Conservation (phyloP, 1,284 basidiomycete genomes). For the Ceratobasidium sp. region DNA sequence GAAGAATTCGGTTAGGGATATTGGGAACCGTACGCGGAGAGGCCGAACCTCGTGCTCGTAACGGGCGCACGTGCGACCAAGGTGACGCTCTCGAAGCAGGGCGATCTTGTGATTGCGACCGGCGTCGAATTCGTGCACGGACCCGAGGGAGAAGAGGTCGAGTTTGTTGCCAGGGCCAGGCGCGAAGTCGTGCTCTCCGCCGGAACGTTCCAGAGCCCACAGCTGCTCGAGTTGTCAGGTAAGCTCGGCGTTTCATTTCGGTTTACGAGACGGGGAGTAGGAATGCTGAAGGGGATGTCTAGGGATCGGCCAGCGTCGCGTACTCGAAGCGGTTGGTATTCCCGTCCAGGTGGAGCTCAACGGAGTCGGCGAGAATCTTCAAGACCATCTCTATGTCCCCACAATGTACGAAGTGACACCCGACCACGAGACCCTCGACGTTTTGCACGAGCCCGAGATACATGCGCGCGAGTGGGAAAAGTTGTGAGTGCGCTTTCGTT, state of each 20-base stretch:
- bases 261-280: too few species aligned
- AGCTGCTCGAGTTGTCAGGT: conserved; percentile 53
- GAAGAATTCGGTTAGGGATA: not conserved
- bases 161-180: conserved; percentile 38
- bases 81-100: conserved; percentile 3
- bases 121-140: conserved; percentile 47
- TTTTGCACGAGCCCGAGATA: conserved; percentile 35
- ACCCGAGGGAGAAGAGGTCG: conserved; percentile 39
- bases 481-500: conserved; percentile 24
- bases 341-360: conserved; percentile 51
- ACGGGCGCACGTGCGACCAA: conserved; percentile 32
- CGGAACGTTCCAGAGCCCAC: conserved; percentile 48
- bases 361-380: conserved; percentile 56
- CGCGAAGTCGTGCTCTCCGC: conserved; percentile 40
- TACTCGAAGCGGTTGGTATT: conserved; percentile 52
- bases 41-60: conserved; percentile 24
- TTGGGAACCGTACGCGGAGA: conserved; percentile 23
- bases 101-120: conserved; percentile 41
- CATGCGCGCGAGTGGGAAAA: conserved; percentile 34
- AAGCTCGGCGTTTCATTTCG: not conserved
- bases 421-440: conserved; percentile 38
- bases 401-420: conserved; percentile 39
- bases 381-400: conserved; percentile 49
- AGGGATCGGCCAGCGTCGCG: conserved; percentile 54
- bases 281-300: conserved; percentile 7